phyloP scores from a whole-genome alignment of 257 asterid genomes.

The Perilla frutescens region DNA sequence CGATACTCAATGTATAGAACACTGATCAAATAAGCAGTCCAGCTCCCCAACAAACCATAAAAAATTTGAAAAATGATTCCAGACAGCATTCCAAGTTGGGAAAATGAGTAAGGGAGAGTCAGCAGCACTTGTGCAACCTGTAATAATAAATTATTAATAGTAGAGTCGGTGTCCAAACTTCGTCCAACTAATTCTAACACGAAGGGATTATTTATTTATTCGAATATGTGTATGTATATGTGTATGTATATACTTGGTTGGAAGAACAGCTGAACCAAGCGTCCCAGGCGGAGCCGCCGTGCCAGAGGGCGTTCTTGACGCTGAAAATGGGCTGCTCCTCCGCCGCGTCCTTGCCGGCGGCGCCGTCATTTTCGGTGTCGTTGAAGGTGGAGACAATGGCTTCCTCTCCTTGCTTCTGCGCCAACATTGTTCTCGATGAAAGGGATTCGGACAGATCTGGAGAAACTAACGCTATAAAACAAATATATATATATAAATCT shows the following conservation, averaged over 20 bases:
- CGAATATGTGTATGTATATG: too few relatives aligned
- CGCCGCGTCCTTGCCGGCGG: constrained; percentile 38
- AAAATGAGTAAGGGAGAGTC: constrained; percentile 90
- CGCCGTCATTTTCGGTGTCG: constrained; percentile 57
- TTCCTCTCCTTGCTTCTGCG: constrained; percentile 89
- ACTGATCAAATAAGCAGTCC: constrained; percentile 97
- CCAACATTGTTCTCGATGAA: constrained; percentile 58
- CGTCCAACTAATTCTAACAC: too few relatives aligned
- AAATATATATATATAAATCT: background rate
- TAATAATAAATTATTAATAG: too few relatives aligned
- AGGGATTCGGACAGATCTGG: constrained; percentile 22
- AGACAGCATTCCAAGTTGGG: constrained; percentile 91
- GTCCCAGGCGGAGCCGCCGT: constrained; percentile 98
- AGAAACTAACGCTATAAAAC: background rate
- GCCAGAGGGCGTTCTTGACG: constrained; percentile 83
- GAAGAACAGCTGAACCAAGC: constrained; percentile 99
- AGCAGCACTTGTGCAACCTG: constrained; percentile 96
- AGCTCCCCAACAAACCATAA: constrained; percentile 89
- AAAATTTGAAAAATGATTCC: constrained; percentile 81
- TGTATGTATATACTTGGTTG: constrained; percentile 60
- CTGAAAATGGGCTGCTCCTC: constrained; percentile 66
- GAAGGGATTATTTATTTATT: too few relatives aligned
- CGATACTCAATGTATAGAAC: constrained; percentile 87
- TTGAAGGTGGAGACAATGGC: constrained; percentile 75
- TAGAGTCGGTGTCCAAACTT: too few relatives aligned